Conservation (phyloP, 345 rosid species). For the Carallia pectinifolia region DNA sequence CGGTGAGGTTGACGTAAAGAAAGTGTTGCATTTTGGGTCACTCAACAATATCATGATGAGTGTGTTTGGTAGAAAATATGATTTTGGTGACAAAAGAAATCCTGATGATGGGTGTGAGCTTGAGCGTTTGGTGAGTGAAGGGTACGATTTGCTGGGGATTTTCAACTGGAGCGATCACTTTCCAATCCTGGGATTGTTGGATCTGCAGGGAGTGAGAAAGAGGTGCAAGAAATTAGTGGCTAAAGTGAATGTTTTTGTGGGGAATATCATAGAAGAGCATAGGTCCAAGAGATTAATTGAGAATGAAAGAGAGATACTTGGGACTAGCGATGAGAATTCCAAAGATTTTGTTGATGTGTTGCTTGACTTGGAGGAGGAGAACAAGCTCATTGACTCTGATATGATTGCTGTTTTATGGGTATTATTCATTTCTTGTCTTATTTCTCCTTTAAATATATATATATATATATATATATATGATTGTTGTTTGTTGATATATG, state of each 20-base stretch:
- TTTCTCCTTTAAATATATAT: slow-evolving; percentile 3
- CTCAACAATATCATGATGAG: slow-evolving; percentile 70
- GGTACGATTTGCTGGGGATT: slow-evolving; percentile 62
- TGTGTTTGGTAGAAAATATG: slow-evolving; percentile 70
- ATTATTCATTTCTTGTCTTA: slow-evolving; percentile 5
- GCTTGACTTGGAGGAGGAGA: slow-evolving; percentile 59
- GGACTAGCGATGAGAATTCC: not conserved
- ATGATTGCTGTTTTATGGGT: slow-evolving; percentile 90
- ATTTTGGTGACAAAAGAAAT: slow-evolving; percentile 30
- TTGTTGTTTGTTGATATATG: no score
- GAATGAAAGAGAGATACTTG: not conserved
- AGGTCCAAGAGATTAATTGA: slow-evolving; percentile 27
- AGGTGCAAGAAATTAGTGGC: slow-evolving; percentile 50
- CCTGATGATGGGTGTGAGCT: slow-evolving; percentile 38
- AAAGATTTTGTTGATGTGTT: slow-evolving; percentile 71
- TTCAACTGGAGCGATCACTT: slow-evolving; percentile 89
- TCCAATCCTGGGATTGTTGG: slow-evolving; percentile 56
- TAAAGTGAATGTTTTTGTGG: slow-evolving; percentile 58
- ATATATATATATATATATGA: no score
- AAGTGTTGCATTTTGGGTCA: slow-evolving; percentile 65
- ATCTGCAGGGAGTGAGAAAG: slow-evolving; percentile 70
- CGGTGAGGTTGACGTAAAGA: slow-evolving; percentile 49
- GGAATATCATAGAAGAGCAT: slow-evolving; percentile 58
- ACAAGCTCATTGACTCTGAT: slow-evolving; percentile 55
- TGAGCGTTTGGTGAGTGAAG: slow-evolving; percentile 67